Evolutionary conservation across 1,284 basidiomycete genomes (phyloP), one percentile per base, ranked within the genome.

Genomic region (Golubevia sp.): DNA sequence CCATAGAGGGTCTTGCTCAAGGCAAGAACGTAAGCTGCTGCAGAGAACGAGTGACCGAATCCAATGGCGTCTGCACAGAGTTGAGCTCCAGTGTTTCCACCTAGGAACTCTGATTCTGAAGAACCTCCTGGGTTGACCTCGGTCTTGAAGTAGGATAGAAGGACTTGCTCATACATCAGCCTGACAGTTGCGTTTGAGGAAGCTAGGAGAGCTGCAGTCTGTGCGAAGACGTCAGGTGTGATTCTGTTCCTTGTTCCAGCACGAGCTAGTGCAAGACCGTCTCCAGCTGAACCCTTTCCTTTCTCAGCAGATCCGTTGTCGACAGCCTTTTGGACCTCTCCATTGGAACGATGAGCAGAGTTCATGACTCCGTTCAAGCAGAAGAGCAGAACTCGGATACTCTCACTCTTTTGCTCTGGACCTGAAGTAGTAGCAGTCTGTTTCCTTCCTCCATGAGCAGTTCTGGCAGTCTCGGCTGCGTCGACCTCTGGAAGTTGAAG

Each of bases 351-450:
- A 63, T 91, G 88, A 1, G 91, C 89, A 1, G 89, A 86, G 55
- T 88, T 86, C 30, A 93, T 87, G n/a, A 94, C 87, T 7, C 90
- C 90, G 0, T 89, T 83, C 24, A 94, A 85, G 2, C 89, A 89
- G n/a, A 89, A 88, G 48, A 94, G 84, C 23, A 93, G 86, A 72
- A 88, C 90, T 34, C 91, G 89, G 61, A 95, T 87, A 34, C 91
- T 91, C 77, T 91, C 89, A 24, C 88, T 86, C 56, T 70, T 67
- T 56, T 76, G 68, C 90, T 87, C 60, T 86, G 69, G 66, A 15
- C 71, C 59, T 4, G 67, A 62, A 26, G 58, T 68, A 56, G 67
- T 64, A 58, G 63, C 69, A 44, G 1, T 62, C 64, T 30, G 62
- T 63, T 26, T 62, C 30, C 13, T 44, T 84, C 86, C 54, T 85